A percentile compares a stretch with the other conserved stretches of the same genome.
Conservation (phyloP, 1,139 yeast genomes). For the Candida albicans region DNA sequence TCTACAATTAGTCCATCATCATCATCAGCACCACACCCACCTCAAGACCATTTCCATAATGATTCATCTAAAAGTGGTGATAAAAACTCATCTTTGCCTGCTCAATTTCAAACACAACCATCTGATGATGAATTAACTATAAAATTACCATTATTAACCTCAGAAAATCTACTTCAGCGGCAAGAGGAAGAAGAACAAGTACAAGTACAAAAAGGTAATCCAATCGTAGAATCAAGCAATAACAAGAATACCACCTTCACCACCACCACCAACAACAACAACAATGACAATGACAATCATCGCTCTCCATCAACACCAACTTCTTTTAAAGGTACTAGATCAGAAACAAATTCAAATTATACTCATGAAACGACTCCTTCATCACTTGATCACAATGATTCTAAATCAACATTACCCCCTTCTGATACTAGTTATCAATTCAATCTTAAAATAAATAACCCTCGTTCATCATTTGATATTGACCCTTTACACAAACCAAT, state of each 20-base stretch:
- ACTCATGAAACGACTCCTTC: constrained; percentile 40
- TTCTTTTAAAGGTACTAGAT: constrained; percentile 25
- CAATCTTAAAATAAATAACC: neutral
- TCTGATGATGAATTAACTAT: constrained; percentile 5
- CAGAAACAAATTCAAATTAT: constrained; percentile 16
- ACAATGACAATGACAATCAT: neutral
- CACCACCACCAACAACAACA: neutral
- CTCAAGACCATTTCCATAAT: constrained; percentile 1
- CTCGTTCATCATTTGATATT: constrained; percentile 10
- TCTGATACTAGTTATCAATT: constrained; percentile 6
- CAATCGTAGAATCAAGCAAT: neutral
- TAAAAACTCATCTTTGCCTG: neutral
- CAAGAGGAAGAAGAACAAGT: constrained; percentile 1
- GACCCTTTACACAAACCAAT: constrained; percentile 11
- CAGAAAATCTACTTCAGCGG: constrained; percentile 10
- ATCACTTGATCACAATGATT: constrained; percentile 22
- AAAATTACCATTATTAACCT: constrained; percentile 11
- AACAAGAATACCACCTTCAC: neutral
- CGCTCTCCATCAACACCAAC: constrained; percentile 32
- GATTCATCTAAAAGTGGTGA: neutral
- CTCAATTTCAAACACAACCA: constrained; percentile 1
- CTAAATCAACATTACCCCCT: constrained; percentile 6
- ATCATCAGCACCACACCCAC: neutral
- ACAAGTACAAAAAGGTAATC: neutral
- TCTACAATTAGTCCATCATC: constrained; percentile 1